Evolutionary conservation across 2,329 filamentous ascomycete genomes (phyloP), one percentile per base, ranked within the genome.

Genomic region (Hypocrella siamensis): DNA sequence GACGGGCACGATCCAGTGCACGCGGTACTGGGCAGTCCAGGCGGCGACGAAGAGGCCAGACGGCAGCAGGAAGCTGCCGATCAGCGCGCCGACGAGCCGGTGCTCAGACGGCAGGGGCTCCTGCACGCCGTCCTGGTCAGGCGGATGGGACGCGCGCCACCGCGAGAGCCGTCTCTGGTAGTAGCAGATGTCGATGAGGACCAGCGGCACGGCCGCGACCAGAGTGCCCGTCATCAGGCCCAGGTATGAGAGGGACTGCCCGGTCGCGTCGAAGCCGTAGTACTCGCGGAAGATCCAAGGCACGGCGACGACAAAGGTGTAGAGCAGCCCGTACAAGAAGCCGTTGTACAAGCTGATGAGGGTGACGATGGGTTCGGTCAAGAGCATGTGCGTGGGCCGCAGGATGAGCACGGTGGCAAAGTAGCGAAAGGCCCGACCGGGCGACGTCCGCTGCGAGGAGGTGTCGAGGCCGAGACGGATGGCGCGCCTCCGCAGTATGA

Each of bases 211-310:
- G 11, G 44, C 40, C 1, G 71, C 71, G 6, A 58, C 32, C 4
- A 75, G 42, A 61, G 81, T 78, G 33, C 79, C 79, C 18, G 79
- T 65, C 7, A 70, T 65, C 7, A 83, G 68, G 26, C 79, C 78
- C 17, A 82, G 48, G 50, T 83, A 81, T 1, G 79, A 62, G 1
- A 80, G 59, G 15, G 75, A 72, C 24, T 70, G 67, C 19, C 75
- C 57, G 21, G 71, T 71, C 19, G 61, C 47, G 11, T 58, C 63
- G 70, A 73, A 79, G 27, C 67, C 67, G 31, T 73, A 65, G 25
- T 57, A 43, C 38, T 64, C 42, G 43, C 76, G 64, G 50, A 75
- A 83, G 19, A 83, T 75, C 42, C 81, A 73, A 4, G 71, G 69
- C 49, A 73, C 72, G 10, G 70, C 67, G 14, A 63, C 62, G 40